These are phyloP conservation scores for Chrysoporthe austroafricana DNA, from an alignment of 2,329 filamentous ascomycete genomes.

Conservation along the genomic window DNA sequence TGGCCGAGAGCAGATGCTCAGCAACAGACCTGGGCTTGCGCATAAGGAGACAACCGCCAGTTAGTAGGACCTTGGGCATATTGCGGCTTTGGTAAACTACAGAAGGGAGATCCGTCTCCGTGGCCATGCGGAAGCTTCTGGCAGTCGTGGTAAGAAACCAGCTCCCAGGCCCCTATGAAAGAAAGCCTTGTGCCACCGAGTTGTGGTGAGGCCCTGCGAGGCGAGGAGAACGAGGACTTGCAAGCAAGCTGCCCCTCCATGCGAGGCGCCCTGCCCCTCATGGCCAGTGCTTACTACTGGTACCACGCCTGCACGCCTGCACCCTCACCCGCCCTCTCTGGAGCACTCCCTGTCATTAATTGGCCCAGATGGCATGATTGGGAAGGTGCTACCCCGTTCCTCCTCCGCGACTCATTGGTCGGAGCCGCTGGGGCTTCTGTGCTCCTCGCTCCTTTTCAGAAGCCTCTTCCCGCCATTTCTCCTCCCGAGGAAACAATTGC, in stretches of 20 bases:
- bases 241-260: conserved; percentile 2
- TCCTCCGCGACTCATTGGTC: conserved; percentile 8
- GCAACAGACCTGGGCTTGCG: no score
- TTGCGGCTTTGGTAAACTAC: no score
- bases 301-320: not conserved
- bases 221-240: not conserved
- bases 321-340: not conserved
- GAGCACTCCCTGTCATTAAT: conserved; percentile 8
- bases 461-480: conserved; percentile 14
- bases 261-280: conserved; percentile 7
- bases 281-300: conserved; percentile 9
- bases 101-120: no score
- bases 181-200: no score
- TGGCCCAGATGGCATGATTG: conserved; percentile 15
- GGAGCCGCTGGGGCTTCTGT: not conserved
- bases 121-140: no score
- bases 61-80: no score
- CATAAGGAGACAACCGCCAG: no score
- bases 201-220: not conserved
- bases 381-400: conserved; percentile 11
- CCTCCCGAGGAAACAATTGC: conserved; percentile 11
- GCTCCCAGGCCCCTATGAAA: no score
- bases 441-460: conserved; percentile 18
- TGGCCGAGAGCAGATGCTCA: no score
- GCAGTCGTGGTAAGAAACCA: no score